Conservation (phyloP, 2,329 filamentous ascomycete genomes). For the Diaporthe vexans region DNA sequence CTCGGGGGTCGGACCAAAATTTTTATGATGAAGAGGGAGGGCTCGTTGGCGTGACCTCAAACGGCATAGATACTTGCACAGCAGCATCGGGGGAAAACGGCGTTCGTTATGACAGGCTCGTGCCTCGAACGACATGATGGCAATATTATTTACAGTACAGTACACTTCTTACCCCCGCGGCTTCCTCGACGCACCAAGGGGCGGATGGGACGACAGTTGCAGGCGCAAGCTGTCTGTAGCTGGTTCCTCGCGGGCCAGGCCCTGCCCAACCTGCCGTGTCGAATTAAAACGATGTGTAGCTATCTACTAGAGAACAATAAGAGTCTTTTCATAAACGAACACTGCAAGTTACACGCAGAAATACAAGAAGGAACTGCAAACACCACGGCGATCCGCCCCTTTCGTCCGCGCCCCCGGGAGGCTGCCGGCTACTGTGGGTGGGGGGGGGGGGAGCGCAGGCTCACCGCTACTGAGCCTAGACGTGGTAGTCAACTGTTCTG, state of each 20-base stretch:
- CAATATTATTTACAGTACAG: conserved; percentile 38
- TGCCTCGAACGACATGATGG: conserved; percentile 41
- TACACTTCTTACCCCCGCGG: conserved; percentile 15
- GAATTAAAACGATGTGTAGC: conserved; percentile 22
- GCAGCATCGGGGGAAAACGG: conserved; percentile 36
- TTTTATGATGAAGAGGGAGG: conserved; percentile 25
- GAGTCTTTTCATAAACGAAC: not conserved
- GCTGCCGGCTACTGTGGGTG: not conserved
- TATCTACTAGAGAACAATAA: conserved; percentile 29
- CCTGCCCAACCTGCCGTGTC: not conserved
- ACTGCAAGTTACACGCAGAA: not conserved
- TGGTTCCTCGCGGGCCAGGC: conserved; percentile 20
- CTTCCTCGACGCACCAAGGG: conserved; percentile 3
- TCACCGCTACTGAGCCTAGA: conserved; percentile 38
- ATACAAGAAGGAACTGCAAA: not conserved
- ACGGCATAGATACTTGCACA: conserved; percentile 37
- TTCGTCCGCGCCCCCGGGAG: not conserved
- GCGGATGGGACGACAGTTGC: not conserved
- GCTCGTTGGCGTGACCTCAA: conserved; percentile 27
- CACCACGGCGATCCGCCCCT: not conserved
- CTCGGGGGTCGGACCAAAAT: conserved; percentile 28
- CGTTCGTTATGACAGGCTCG: conserved; percentile 40
- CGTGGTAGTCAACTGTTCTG: conserved; percentile 20
- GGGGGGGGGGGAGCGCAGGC: not conserved
- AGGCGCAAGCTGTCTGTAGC: conserved; percentile 19